Evolutionary conservation across 208 protist genomes (phyloP).

Genomic region (Jaenimonas drosophilae): DNA sequence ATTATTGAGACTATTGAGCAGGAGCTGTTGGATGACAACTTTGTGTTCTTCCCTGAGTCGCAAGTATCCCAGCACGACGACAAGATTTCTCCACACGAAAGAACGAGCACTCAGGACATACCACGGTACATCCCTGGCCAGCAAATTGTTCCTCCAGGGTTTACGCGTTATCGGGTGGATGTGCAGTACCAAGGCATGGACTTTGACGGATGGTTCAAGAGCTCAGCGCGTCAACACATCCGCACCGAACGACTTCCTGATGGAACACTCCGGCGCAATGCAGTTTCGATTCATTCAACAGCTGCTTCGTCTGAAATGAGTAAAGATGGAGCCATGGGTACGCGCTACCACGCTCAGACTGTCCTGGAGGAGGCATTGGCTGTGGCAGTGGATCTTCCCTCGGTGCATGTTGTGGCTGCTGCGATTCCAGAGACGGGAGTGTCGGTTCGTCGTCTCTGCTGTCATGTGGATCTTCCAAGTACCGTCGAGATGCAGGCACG

Average conservation of each 20-base stretch:
- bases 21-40: constrained; percentile 75
- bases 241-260: constrained; percentile 6
- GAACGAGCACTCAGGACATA: too few relatives aligned
- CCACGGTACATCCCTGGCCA: constrained; percentile 82
- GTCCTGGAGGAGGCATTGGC: constrained; percentile 77
- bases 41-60: constrained; percentile 46
- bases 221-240: constrained; percentile 18
- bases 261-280: constrained; percentile 5
- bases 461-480: constrained; percentile 76
- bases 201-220: constrained; percentile 86
- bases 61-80: constrained; percentile 1
- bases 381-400: constrained; percentile 59
- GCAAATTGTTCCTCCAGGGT: constrained; percentile 68
- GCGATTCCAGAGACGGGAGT: constrained; percentile 74
- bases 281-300: background rate
- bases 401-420: constrained; percentile 40
- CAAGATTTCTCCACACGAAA: constrained; percentile 7
- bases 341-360: constrained; percentile 23
- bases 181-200: constrained; percentile 84
- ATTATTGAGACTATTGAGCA: constrained; percentile 54
- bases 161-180: constrained; percentile 80
- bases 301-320: background rate
- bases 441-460: constrained; percentile 66
- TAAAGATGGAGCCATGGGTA: constrained; percentile 9
- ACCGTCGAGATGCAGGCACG: constrained; percentile 69